Percentiles rank a stretch among this genome's conserved stretches.
These are phyloP conservation scores for Ganoderma lucidum DNA, from an alignment of 1,284 basidiomycete genomes.

Conservation along the genomic window DNA sequence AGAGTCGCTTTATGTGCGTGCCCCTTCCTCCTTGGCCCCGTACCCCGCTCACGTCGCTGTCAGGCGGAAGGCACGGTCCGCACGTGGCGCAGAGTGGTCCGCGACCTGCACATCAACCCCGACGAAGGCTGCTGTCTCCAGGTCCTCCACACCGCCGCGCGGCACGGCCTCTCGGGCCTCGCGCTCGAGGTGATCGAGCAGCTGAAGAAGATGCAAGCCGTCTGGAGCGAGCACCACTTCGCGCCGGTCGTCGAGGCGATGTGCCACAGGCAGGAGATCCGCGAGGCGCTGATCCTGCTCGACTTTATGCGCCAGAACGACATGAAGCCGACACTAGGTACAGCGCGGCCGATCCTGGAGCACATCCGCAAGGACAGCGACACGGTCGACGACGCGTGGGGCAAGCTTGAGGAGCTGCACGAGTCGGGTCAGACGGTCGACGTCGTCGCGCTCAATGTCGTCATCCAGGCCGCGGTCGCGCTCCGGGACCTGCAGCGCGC, in stretches of 20 bases:
- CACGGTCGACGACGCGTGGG: slow-evolving; percentile 72
- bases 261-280: slow-evolving; percentile 56
- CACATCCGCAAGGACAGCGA: slow-evolving; percentile 57
- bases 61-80: slow-evolving; percentile 72
- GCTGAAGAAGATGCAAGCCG: slow-evolving; percentile 56
- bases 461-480: slow-evolving; percentile 70
- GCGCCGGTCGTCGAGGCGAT: slow-evolving; percentile 74
- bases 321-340: slow-evolving; percentile 54
- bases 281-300: slow-evolving; percentile 66
- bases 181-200: slow-evolving; percentile 69
- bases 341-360: slow-evolving; percentile 60
- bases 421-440: slow-evolving; percentile 62
- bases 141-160: slow-evolving; percentile 77
- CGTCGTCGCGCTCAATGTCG: slow-evolving; percentile 65
- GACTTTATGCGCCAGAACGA: slow-evolving; percentile 60
- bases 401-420: slow-evolving; percentile 66
- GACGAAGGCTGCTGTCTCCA: slow-evolving; percentile 79
- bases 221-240: slow-evolving; percentile 74
- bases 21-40: not conserved
- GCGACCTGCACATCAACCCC: slow-evolving; percentile 60
- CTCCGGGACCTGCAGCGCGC: slow-evolving; percentile 79
- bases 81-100: slow-evolving; percentile 71
- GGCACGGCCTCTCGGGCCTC: slow-evolving; percentile 72
- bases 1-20: slow-evolving; percentile 67
- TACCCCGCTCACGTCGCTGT: slow-evolving; percentile 2